These are phyloP conservation scores for Furcasterigmium furcatum DNA, from an alignment of 2,329 filamentous ascomycete species.

Conservation along the genomic window DNA sequence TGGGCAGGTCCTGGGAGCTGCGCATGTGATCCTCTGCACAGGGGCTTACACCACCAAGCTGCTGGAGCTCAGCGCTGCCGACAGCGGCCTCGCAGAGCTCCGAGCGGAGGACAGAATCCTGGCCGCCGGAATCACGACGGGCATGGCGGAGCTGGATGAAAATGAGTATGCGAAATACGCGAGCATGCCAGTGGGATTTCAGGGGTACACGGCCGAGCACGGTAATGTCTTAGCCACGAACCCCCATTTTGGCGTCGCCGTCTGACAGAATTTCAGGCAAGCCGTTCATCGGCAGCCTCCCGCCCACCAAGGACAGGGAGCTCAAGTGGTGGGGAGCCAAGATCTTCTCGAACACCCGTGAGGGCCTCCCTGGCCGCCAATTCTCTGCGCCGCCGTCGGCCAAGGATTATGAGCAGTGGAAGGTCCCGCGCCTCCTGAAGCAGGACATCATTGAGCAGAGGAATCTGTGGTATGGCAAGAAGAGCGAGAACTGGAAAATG, in stretches of 20 bases:
- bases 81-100: constrained; percentile 42
- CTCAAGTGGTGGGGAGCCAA: constrained; percentile 61
- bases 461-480: constrained; percentile 56
- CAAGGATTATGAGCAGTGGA: constrained; percentile 61
- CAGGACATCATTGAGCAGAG: constrained; percentile 56
- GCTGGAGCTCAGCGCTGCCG: constrained; percentile 46
- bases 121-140: constrained; percentile 58
- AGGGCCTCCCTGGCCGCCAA: constrained; percentile 47
- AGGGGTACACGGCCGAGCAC: constrained; percentile 31
- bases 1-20: constrained; percentile 42
- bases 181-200: constrained; percentile 46
- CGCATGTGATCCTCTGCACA: constrained; percentile 50
- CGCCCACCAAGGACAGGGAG: constrained; percentile 45
- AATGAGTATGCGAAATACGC: constrained; percentile 40
- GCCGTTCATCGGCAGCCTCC: constrained; percentile 55
- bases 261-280: constrained; percentile 30
- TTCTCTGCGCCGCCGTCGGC: constrained; percentile 55
- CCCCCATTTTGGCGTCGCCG: constrained; percentile 25
- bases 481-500: constrained; percentile 53
- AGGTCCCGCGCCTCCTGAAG: constrained; percentile 51
- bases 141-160: constrained; percentile 50
- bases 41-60: constrained; percentile 57
- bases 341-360: constrained; percentile 54
- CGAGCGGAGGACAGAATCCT: constrained; percentile 51
- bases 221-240: constrained; percentile 17